Evolutionary conservation across 1,139 yeast genomes (phyloP).

Genomic region (Williopsis jadinii): DNA sequence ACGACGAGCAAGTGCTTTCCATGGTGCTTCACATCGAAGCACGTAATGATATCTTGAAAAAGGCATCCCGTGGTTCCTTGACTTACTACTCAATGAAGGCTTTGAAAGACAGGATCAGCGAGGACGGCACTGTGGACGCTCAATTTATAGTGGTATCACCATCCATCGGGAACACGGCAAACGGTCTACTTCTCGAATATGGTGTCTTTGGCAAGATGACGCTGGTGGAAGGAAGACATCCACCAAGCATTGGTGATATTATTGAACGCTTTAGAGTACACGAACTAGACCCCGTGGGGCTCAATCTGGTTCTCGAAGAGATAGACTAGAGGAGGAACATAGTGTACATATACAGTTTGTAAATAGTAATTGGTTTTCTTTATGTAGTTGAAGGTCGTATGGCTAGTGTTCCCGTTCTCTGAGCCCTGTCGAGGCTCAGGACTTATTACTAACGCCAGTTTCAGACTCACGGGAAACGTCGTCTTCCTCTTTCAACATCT

Average conservation of each 20-base stretch:
- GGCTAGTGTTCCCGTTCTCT: too few relatives aligned
- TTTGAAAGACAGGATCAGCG: constrained; percentile 22
- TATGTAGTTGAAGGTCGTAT: too few relatives aligned
- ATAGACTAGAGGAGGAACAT: too few relatives aligned
- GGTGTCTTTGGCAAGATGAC: constrained; percentile 29
- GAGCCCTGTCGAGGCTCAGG: too few relatives aligned
- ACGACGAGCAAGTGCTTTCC: constrained; percentile 18
- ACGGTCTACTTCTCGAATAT: constrained; percentile 32
- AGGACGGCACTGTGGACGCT: constrained; percentile 18
- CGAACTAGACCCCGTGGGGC: constrained; percentile 30
- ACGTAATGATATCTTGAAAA: constrained; percentile 27
- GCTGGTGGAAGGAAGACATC: constrained; percentile 19
- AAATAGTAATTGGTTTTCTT: too few relatives aligned
- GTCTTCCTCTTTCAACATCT: too few relatives aligned
- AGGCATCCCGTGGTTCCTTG: constrained; percentile 25
- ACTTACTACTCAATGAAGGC: constrained; percentile 37
- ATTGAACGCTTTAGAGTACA: constrained; percentile 31
- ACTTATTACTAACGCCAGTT: too few relatives aligned
- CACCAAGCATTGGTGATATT: constrained; percentile 34
- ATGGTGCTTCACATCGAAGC: constrained; percentile 28
- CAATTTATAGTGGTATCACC: constrained; percentile 31
- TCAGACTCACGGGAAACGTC: too few relatives aligned
- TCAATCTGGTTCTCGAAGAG: background rate
- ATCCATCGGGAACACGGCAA: constrained; percentile 32
- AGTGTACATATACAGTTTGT: too few relatives aligned